Percentiles rank a stretch among this genome's conserved stretches.
phyloP scores from a whole-genome alignment of 2,329 filamentous ascomycete genomes.

The Fusarium sp. region DNA sequence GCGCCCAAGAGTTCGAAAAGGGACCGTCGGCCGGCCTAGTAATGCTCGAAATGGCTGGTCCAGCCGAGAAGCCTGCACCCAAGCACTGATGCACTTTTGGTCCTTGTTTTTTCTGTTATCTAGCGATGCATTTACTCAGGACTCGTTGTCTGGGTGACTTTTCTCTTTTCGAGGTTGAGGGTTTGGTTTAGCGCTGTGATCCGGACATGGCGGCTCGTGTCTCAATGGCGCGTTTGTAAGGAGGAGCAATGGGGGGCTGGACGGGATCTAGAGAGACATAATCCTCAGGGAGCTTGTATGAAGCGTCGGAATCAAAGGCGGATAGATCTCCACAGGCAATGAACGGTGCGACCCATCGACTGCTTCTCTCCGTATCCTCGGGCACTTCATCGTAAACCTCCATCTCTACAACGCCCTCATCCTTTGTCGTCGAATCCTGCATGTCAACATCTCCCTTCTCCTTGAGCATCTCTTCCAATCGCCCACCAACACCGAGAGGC shows the following conservation, averaged over 20 bases:
- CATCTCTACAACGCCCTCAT: constrained; percentile 59
- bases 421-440: constrained; percentile 55
- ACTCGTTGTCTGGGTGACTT: constrained; percentile 19
- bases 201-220: constrained; percentile 60
- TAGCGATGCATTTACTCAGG: constrained; percentile 37
- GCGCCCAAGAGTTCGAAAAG: constrained; percentile 59
- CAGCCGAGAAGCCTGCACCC: constrained; percentile 52
- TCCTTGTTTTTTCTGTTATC: constrained; percentile 24
- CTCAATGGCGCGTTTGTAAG: constrained; percentile 92
- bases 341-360: constrained; percentile 92
- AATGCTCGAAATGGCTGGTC: constrained; percentile 57
- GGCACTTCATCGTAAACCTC: constrained; percentile 61
- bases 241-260: constrained; percentile 94
- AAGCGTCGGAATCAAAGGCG: constrained; percentile 94
- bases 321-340: constrained; percentile 97
- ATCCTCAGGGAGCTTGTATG: constrained; percentile 88
- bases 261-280: constrained; percentile 90
- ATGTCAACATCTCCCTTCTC: constrained; percentile 55
- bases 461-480: constrained; percentile 63
- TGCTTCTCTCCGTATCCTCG: constrained; percentile 53
- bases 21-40: constrained; percentile 55
- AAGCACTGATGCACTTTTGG: constrained; percentile 42
- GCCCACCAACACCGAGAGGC: constrained; percentile 74
- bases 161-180: constrained; percentile 20
- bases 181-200: constrained; percentile 43